Conservation (phyloP, 2,329 filamentous ascomycete species). For the Mycocentrospora acerina region DNA sequence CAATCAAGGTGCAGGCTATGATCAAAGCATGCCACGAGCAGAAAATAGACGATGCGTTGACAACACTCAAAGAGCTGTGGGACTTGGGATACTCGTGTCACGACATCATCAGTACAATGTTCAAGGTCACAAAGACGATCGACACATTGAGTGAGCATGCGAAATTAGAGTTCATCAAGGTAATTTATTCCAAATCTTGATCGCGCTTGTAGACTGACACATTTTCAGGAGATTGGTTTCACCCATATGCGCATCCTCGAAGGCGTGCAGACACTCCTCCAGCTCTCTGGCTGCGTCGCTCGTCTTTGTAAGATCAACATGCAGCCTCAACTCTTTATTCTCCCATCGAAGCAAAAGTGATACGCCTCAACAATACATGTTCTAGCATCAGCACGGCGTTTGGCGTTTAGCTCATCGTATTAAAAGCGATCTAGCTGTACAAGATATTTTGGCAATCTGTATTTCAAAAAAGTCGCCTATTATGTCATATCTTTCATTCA, state of each 20-base stretch:
- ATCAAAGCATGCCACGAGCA: slow-evolving; percentile 95
- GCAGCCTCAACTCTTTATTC: slow-evolving; percentile 78
- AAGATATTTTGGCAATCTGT: too few relatives aligned
- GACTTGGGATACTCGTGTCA: slow-evolving; percentile 95
- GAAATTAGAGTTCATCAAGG: slow-evolving; percentile 92
- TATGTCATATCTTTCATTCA: too few relatives aligned
- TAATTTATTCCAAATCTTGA: slow-evolving; percentile 4
- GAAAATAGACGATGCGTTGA: slow-evolving; percentile 83
- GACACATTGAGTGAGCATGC: slow-evolving; percentile 89
- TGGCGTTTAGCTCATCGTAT: too few relatives aligned
- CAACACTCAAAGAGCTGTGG: slow-evolving; percentile 88
- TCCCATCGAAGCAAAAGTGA: slow-evolving; percentile 26
- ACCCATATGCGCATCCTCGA: slow-evolving; percentile 99
- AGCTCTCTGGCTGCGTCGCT: slow-evolving; percentile 89
- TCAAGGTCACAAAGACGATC: slow-evolving; percentile 95
- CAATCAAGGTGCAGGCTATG: slow-evolving; percentile 98
- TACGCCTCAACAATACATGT: slow-evolving; percentile 1
- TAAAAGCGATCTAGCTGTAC: too few relatives aligned
- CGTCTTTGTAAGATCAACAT: slow-evolving; percentile 95
- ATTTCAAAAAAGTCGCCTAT: too few relatives aligned
- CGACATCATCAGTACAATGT: slow-evolving; percentile 99
- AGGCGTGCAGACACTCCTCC: slow-evolving; percentile 90
- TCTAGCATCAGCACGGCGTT: slow-evolving; percentile 38
- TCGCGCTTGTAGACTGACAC: not conserved
- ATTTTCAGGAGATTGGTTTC: slow-evolving; percentile 79